Evolutionary conservation across 169 alveolate genomes (phyloP).

Genomic region (Neospora caninum): DNA sequence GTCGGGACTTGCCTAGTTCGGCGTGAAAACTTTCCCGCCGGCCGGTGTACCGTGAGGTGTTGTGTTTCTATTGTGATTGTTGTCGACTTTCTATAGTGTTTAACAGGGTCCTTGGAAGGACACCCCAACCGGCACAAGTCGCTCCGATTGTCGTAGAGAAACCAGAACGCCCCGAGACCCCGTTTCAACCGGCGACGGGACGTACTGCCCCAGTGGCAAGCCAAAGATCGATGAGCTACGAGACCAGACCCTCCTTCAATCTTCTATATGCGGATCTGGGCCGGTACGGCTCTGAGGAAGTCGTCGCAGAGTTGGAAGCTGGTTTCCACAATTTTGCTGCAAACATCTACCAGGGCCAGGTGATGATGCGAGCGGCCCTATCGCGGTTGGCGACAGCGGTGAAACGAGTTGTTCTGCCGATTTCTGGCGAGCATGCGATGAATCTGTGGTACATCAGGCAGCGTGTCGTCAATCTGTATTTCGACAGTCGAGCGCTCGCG

Average conservation of each 20-base stretch:
- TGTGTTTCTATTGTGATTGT: no score
- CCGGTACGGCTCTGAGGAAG: conserved; percentile 14
- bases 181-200: neutral
- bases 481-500: conserved; percentile 27
- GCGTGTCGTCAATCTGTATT: conserved; percentile 31
- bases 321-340: conserved; percentile 37
- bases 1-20: no score
- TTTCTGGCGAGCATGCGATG: neutral
- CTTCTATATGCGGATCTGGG: neutral
- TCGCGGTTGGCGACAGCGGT: conserved; percentile 22
- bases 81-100: neutral
- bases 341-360: conserved; percentile 13
- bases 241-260: neutral
- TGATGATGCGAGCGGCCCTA: conserved; percentile 22
- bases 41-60: no score
- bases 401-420: conserved; percentile 5
- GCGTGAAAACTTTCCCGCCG: no score
- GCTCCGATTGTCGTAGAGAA: neutral
- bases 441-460: conserved; percentile 21
- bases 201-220: neutral
- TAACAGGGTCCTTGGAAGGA: neutral
- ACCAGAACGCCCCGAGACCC: neutral
- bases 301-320: conserved; percentile 3
- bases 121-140: neutral
- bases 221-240: neutral